Evolutionary conservation across 1,284 basidiomycete species (phyloP).

Genomic region (Exsudoporus floridanus): DNA sequence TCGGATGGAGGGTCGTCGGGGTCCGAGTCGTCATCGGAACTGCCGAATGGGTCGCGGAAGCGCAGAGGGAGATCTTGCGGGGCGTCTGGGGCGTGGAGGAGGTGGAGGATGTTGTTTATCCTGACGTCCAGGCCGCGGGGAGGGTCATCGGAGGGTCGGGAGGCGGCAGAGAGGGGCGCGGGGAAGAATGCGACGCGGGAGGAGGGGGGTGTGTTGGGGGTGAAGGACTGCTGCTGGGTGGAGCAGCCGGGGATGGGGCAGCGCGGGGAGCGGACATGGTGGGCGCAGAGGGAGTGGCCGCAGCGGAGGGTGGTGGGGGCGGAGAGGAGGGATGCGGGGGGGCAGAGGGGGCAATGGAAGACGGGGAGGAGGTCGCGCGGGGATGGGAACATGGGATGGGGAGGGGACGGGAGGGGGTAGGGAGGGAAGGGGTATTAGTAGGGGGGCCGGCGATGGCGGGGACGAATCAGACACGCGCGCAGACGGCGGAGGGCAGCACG

Average conservation of each 20-base stretch:
- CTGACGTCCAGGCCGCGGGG: constrained; percentile 52
- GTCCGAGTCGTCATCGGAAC: constrained; percentile 32
- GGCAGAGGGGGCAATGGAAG: constrained; percentile 46
- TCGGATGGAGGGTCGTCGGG: constrained; percentile 11
- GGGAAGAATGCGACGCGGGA: constrained; percentile 38
- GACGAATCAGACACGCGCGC: constrained; percentile 19
- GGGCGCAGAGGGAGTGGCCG: constrained; percentile 53
- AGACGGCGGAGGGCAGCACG: constrained; percentile 17
- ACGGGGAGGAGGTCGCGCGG: constrained; percentile 30
- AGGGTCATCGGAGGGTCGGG: constrained; percentile 1
- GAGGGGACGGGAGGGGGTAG: neutral
- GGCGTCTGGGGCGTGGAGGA: constrained; percentile 38
- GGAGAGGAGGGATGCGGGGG: constrained; percentile 33
- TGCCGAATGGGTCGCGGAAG: constrained; percentile 20
- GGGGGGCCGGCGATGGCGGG: constrained; percentile 13
- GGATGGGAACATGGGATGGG: constrained; percentile 19
- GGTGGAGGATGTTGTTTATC: constrained; percentile 57
- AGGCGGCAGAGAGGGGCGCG: constrained; percentile 26
- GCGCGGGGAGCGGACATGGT: constrained; percentile 19
- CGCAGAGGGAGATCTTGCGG: constrained; percentile 16
- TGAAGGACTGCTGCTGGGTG: constrained; percentile 14
- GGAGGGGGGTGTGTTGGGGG: constrained; percentile 35
- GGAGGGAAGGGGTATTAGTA: constrained; percentile 16
- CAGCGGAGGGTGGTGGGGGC: constrained; percentile 55
- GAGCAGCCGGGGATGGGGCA: constrained; percentile 27